phyloP scores from a whole-genome alignment of 192 early-diverging fungal genomes.

The Backusella psychrophila region DNA sequence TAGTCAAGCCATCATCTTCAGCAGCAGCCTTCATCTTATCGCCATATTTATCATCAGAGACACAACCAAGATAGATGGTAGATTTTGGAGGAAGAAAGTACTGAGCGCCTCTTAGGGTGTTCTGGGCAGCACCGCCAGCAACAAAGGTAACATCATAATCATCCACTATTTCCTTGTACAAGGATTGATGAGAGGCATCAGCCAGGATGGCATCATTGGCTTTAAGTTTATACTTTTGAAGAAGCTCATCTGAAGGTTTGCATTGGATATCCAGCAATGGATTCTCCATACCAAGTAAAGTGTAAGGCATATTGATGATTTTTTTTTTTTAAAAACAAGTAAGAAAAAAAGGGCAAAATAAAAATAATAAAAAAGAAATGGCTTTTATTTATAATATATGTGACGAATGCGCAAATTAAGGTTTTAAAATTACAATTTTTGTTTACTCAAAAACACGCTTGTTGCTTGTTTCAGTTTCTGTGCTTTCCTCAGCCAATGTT shows the following conservation, averaged over 20 bases:
- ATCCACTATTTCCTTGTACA: conserved; percentile 81
- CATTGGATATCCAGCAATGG: conserved; percentile 97
- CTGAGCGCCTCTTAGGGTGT: conserved; percentile 86
- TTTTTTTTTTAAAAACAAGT: background rate
- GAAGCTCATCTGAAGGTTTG: conserved; percentile 64
- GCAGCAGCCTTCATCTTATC: conserved; percentile 75
- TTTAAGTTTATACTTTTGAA: conserved; percentile 83
- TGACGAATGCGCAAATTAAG: conserved; percentile 1
- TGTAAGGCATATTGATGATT: conserved; percentile 16
- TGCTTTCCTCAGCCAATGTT: conserved; percentile 42
- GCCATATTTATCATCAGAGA: conserved; percentile 85
- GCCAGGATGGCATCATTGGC: conserved; percentile 96
- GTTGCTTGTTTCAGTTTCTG: conserved; percentile 47
- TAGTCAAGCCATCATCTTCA: conserved; percentile 76
- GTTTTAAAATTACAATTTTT: background rate
- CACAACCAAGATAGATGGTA: conserved; percentile 90
- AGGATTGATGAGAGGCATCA: conserved; percentile 78
- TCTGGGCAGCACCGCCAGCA: conserved; percentile 96
- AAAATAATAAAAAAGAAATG: background rate
- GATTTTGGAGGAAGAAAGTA: conserved; percentile 83
- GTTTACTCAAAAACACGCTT: conserved; percentile 14
- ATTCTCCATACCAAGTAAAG: conserved; percentile 92
- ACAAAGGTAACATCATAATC: conserved; percentile 76
- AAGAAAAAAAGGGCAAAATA: background rate
- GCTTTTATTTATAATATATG: background rate